Conservation (phyloP, 345 rosid genomes). For the Carallia pectinifolia region DNA sequence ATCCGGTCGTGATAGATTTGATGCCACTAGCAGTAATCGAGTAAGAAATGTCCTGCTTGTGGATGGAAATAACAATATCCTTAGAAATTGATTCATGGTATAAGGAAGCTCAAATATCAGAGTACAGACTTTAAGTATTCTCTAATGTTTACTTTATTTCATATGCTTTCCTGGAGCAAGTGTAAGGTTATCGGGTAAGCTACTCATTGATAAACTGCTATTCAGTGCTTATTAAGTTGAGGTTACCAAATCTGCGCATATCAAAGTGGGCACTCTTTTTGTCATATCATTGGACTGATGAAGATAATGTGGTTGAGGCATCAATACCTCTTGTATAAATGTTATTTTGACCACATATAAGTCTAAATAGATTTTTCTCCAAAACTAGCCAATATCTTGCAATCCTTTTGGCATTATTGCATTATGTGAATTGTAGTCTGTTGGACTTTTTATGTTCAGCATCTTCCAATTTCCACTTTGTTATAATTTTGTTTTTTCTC, state of each 20-base stretch:
- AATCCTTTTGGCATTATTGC: not conserved
- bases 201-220: not conserved
- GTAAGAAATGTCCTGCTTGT: slow-evolving; percentile 35
- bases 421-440: not conserved
- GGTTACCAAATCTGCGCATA: not conserved
- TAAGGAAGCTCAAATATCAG: too few species aligned
- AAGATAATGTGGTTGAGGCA: not conserved
- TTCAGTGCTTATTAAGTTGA: not conserved
- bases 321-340: not conserved
- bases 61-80: too few species aligned
- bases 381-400: not conserved
- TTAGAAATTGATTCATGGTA: too few species aligned
- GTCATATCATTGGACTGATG: not conserved
- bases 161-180: not conserved
- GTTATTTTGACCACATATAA: too few species aligned
- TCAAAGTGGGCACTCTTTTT: not conserved
- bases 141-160: not conserved
- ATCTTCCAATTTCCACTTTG: not conserved
- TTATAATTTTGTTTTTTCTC: slow-evolving; percentile 1
- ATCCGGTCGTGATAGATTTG: slow-evolving; percentile 73
- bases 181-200: not conserved
- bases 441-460: not conserved
- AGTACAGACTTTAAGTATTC: not conserved
- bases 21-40: slow-evolving; percentile 78
- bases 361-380: too few species aligned